phyloP scores from a whole-genome alignment of 1,284 basidiomycete genomes.

The Boletus albobrunnescens region DNA sequence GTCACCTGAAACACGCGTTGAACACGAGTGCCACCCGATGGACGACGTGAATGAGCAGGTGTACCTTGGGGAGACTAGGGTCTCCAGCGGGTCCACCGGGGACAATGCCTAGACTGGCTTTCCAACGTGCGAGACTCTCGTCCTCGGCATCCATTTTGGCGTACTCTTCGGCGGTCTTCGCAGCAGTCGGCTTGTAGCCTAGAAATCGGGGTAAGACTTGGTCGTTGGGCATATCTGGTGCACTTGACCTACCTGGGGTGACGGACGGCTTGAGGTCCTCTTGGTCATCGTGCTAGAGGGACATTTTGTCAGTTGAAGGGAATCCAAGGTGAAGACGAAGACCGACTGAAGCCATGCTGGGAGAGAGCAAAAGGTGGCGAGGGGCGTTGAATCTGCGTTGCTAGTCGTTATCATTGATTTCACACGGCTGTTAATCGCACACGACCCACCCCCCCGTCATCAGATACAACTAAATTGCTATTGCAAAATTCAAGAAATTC shows the following conservation, averaged over 20 bases:
- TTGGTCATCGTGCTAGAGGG: conserved; percentile 50
- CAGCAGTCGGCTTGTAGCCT: conserved; percentile 73
- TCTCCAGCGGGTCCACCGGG: conserved; percentile 43
- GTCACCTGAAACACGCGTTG: conserved; percentile 48
- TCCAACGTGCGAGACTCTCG: conserved; percentile 85
- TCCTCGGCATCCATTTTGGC: conserved; percentile 78
- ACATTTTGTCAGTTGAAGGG: conserved; percentile 8
- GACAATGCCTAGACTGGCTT: conserved; percentile 81
- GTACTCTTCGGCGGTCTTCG: conserved; percentile 68
- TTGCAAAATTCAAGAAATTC: conserved; percentile 26
- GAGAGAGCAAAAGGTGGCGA: conserved; percentile 20
- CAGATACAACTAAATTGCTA: conserved; percentile 24
- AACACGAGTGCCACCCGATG: conserved; percentile 7
- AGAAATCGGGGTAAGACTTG: conserved; percentile 20
- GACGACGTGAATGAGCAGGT: neutral
- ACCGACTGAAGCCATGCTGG: conserved; percentile 44
- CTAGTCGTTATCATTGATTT: conserved; percentile 34
- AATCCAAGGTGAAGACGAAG: neutral
- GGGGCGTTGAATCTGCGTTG: conserved; percentile 18
- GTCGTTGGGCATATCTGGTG: neutral
- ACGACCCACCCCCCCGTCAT: neutral
- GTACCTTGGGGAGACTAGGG: conserved; percentile 62
- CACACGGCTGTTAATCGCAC: conserved; percentile 26
- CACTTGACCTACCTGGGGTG: conserved; percentile 54
- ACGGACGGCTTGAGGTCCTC: conserved; percentile 61